Conservation (phyloP, 148 eudicot genomes). For the Simmondsia chinensis region DNA sequence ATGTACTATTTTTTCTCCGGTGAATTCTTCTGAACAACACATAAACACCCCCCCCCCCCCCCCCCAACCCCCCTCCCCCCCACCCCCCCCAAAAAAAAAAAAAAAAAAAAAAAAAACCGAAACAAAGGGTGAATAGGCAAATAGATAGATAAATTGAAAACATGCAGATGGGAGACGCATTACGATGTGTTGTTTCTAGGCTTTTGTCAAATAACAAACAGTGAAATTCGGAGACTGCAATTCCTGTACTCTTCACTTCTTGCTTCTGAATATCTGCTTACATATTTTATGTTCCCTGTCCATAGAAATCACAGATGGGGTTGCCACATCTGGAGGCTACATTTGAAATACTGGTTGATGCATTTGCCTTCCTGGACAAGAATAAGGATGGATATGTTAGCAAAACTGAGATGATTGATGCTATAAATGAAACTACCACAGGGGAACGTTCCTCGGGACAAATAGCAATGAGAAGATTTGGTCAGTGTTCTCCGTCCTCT, state of each 20-base stretch:
- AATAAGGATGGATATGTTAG: slow-evolving; percentile 93
- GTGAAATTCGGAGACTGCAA: no score
- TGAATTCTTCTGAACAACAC: no score
- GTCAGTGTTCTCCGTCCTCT: slow-evolving; percentile 28
- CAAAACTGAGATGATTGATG: slow-evolving; percentile 77
- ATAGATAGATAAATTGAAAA: no score
- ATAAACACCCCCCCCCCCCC: background rate
- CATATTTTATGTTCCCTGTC: background rate
- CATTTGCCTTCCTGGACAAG: slow-evolving; percentile 89
- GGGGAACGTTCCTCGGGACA: slow-evolving; percentile 89
- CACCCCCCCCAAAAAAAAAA: background rate
- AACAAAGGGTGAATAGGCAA: no score
- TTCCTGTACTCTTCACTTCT: no score
- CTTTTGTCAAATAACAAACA: no score
- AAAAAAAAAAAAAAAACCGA: background rate
- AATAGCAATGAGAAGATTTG: slow-evolving; percentile 86
- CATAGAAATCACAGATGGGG: slow-evolving; percentile 64
- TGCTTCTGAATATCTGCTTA: background rate
- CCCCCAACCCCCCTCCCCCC: background rate
- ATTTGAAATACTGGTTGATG: slow-evolving; percentile 78
- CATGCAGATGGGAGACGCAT: no score
- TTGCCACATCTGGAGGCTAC: slow-evolving; percentile 67
- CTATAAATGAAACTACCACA: slow-evolving; percentile 59
- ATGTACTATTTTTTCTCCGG: no score
- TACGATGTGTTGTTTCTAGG: no score